These are phyloP conservation scores for Penicillium paneum DNA, from an alignment of 2,329 filamentous ascomycete species.

Conservation along the genomic window DNA sequence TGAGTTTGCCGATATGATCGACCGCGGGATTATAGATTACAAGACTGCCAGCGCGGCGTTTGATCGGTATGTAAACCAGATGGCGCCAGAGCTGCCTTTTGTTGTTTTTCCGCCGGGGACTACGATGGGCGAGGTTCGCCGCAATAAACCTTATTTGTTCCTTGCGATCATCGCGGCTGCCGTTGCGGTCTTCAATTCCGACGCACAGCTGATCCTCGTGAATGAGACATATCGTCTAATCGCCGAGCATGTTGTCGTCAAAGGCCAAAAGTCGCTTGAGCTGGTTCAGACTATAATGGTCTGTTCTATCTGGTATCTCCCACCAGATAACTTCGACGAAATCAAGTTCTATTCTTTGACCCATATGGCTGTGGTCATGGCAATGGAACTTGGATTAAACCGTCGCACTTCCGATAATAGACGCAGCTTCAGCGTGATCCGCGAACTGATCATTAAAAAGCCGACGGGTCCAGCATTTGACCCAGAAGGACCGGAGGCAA, in stretches of 20 bases:
- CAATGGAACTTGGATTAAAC: conserved; percentile 76
- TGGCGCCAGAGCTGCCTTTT: conserved; percentile 56
- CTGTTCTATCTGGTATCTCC: conserved; percentile 78
- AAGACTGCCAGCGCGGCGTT: conserved; percentile 57
- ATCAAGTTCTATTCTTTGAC: conserved; percentile 87
- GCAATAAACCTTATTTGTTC: conserved; percentile 59
- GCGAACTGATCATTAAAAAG: conserved; percentile 41
- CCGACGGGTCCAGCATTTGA: conserved; percentile 33
- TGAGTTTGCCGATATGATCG: conserved; percentile 48
- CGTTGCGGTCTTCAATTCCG: conserved; percentile 51
- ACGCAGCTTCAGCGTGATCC: conserved; percentile 34
- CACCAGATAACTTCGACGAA: conserved; percentile 78
- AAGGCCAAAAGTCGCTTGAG: conserved; percentile 77
- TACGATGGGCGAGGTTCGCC: conserved; percentile 54
- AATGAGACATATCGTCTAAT: conserved; percentile 69
- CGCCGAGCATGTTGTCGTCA: conserved; percentile 69
- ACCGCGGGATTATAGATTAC: conserved; percentile 50
- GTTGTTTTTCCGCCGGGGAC: conserved; percentile 57
- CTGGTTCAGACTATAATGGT: conserved; percentile 76
- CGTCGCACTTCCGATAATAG: conserved; percentile 46
- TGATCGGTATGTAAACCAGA: conserved; percentile 52
- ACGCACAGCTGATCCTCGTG: conserved; percentile 60
- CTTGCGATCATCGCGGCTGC: conserved; percentile 56
- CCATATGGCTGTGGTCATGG: conserved; percentile 77
- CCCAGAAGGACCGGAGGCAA: conserved; percentile 55